Percentiles rank a stretch among this genome's conserved stretches.
Conservation (phyloP, 2,329 filamentous ascomycete genomes). For the Fusarium sp. region DNA sequence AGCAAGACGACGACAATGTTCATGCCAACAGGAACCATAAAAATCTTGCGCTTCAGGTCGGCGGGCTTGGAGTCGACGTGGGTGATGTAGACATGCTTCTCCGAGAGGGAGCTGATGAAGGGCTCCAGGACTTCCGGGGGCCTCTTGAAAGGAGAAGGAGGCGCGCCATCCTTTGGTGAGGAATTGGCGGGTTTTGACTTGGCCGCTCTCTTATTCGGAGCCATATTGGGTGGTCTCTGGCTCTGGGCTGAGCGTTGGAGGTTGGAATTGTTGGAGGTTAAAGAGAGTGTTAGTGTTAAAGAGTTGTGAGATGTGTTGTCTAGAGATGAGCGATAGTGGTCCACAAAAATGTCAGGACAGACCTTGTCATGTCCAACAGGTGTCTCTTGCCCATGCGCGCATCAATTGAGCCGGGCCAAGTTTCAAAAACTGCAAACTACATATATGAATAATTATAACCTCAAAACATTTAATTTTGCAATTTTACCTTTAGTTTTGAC, state of each 20-base stretch:
- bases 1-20: constrained; percentile 72
- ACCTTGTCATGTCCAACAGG: neutral
- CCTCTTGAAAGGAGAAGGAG: constrained; percentile 72
- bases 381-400: neutral
- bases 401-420: neutral
- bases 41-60: constrained; percentile 81
- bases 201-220: constrained; percentile 47
- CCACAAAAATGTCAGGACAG: constrained; percentile 29
- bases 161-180: constrained; percentile 45
- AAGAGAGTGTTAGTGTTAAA: constrained; percentile 12
- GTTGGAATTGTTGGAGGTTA: constrained; percentile 3
- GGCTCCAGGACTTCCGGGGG: constrained; percentile 68
- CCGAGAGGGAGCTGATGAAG: constrained; percentile 71
- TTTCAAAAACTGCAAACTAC: neutral
- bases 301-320: constrained; percentile 36
- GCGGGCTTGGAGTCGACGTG: constrained; percentile 78
- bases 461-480: neutral
- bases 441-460: neutral
- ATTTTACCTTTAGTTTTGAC: neutral
- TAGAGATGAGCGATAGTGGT: constrained; percentile 19
- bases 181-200: constrained; percentile 45
- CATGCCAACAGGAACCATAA: constrained; percentile 77
- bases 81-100: constrained; percentile 78
- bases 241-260: neutral
- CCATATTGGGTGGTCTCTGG: constrained; percentile 38